Evolutionary conservation across 768 basidiomycete species (phyloP).

Genomic region (Tephrocybe sp.): DNA sequence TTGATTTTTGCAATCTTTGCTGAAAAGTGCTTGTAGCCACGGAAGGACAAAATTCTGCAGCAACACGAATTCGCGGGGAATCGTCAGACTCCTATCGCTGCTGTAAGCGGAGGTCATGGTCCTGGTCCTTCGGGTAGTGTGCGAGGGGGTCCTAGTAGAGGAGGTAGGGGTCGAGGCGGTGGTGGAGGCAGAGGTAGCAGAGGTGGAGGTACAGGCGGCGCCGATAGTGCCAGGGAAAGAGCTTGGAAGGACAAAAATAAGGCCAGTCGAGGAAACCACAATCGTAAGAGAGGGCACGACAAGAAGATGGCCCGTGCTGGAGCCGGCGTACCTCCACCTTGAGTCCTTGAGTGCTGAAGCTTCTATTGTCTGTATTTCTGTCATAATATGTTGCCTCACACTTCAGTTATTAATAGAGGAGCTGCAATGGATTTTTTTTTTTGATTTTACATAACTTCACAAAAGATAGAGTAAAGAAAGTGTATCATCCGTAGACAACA

Average conservation of each 20-base stretch:
- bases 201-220: slow-evolving; percentile 36
- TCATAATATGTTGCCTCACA: too few species aligned
- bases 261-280: slow-evolving; percentile 69
- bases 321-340: slow-evolving; percentile 25
- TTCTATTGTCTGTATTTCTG: too few species aligned
- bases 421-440: too few species aligned
- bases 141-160: slow-evolving; percentile 42
- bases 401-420: too few species aligned
- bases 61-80: slow-evolving; percentile 82
- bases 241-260: slow-evolving; percentile 80
- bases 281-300: slow-evolving; percentile 83
- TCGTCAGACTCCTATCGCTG: slow-evolving; percentile 21
- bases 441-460: too few species aligned
- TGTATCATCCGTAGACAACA: too few species aligned
- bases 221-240: slow-evolving; percentile 49
- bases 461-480: too few species aligned
- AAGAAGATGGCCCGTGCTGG: slow-evolving; percentile 81
- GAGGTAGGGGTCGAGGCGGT: slow-evolving; percentile 36
- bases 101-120: too few species aligned
- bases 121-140: slow-evolving; percentile 23
- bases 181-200: slow-evolving; percentile 35
- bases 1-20: background rate
- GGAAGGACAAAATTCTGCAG: slow-evolving; percentile 69
- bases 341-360: too few species aligned
- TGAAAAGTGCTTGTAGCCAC: slow-evolving; percentile 60